Percentiles rank a stretch among this genome's conserved stretches.
Evolutionary conservation across 2,329 filamentous ascomycete species (phyloP).

Genomic region (Epichloe scottii): DNA sequence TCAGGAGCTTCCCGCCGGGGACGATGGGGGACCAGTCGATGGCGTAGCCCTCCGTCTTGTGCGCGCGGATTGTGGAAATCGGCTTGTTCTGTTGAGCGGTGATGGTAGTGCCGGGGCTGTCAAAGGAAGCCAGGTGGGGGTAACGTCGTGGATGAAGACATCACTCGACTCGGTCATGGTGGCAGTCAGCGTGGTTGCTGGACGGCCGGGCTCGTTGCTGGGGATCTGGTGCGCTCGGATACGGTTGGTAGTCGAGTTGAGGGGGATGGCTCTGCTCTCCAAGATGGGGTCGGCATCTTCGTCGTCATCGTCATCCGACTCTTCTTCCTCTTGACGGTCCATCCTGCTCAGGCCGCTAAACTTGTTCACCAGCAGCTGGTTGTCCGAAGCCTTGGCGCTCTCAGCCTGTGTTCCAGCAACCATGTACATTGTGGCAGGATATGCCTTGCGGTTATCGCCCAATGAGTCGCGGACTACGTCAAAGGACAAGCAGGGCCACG

Average conservation of each 20-base stretch:
- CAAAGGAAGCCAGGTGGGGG: slow-evolving; percentile 82
- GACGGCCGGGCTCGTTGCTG: slow-evolving; percentile 53
- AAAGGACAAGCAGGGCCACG: slow-evolving; percentile 95
- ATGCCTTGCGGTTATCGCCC: slow-evolving; percentile 82
- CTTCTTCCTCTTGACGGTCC: slow-evolving; percentile 56
- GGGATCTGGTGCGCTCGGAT: slow-evolving; percentile 78
- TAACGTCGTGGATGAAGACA: slow-evolving; percentile 88
- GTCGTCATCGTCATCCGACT: slow-evolving; percentile 60
- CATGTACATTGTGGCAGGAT: slow-evolving; percentile 89
- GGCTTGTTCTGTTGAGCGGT: slow-evolving; percentile 80
- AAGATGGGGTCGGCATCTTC: slow-evolving; percentile 80
- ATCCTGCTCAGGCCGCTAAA: slow-evolving; percentile 84
- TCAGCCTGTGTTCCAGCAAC: slow-evolving; percentile 93
- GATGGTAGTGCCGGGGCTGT: slow-evolving; percentile 72
- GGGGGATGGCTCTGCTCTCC: slow-evolving; percentile 79
- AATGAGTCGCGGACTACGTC: slow-evolving; percentile 79
- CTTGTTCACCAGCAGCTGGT: slow-evolving; percentile 92
- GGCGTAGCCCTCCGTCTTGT: slow-evolving; percentile 89
- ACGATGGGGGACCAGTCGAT: slow-evolving; percentile 84
- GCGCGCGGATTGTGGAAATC: slow-evolving; percentile 72
- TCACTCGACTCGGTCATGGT: slow-evolving; percentile 85
- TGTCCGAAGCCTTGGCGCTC: slow-evolving; percentile 60
- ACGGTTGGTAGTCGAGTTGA: slow-evolving; percentile 82
- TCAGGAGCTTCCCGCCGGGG: slow-evolving; percentile 73
- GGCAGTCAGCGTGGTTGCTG: slow-evolving; percentile 75